These are phyloP conservation scores for Colletotrichum musae DNA, from an alignment of 2,329 filamentous ascomycete species.

Conservation along the genomic window DNA sequence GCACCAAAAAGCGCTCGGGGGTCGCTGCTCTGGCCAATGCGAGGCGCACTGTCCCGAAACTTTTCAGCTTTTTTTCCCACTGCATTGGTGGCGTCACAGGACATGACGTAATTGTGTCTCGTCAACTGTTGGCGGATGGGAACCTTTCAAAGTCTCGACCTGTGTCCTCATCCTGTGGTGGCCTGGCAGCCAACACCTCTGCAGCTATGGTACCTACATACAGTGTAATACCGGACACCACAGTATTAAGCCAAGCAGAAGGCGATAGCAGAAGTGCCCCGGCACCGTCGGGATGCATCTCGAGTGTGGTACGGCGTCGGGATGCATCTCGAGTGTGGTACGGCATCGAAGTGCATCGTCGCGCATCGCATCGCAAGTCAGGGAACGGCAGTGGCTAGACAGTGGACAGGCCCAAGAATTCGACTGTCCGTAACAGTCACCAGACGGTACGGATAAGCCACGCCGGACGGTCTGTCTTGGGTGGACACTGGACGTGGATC, in stretches of 20 bases:
- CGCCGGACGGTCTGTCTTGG: not conserved
- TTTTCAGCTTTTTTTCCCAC: slow-evolving; percentile 14
- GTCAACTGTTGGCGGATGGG: slow-evolving; percentile 21
- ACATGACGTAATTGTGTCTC: slow-evolving; percentile 38
- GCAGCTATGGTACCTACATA: no score
- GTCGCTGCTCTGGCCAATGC: slow-evolving; percentile 21
- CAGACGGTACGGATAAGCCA: slow-evolving; percentile 2
- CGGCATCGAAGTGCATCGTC: not conserved
- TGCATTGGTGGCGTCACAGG: slow-evolving; percentile 31
- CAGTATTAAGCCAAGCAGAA: not conserved
- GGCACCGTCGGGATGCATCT: slow-evolving; percentile 28
- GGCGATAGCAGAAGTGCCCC: slow-evolving; percentile 5
- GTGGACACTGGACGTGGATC: not conserved
- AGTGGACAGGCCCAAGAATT: slow-evolving; percentile 11
- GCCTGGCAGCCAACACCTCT: not conserved
- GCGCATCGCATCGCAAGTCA: not conserved
- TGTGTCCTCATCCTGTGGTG: not conserved
- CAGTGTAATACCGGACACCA: no score
- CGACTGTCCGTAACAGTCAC: not conserved
- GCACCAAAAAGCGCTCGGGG: slow-evolving; percentile 18
- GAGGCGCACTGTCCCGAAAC: slow-evolving; percentile 31
- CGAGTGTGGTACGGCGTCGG: slow-evolving; percentile 5
- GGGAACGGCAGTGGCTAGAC: slow-evolving; percentile 1
- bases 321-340: slow-evolving; percentile 15
- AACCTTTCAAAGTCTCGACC: not conserved